Conservation (phyloP, 495 filamentous ascomycete species). For the Podospora appendiculata region DNA sequence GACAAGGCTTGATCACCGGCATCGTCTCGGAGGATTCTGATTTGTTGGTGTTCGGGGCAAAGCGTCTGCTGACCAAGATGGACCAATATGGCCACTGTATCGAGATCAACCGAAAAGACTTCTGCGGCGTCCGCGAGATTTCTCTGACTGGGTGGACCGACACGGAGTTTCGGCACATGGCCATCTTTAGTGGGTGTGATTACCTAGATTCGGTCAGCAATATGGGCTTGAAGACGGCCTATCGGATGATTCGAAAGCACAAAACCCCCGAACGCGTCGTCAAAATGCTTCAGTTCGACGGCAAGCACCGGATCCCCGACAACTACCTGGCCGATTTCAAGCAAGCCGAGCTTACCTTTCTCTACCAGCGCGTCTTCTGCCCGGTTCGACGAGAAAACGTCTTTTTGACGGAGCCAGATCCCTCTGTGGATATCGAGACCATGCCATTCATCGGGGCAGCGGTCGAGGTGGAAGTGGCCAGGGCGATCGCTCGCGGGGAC, state of each 20-base stretch:
- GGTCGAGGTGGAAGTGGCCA: conserved; percentile 60
- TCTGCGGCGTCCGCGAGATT: conserved; percentile 79
- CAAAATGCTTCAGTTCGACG: conserved; percentile 76
- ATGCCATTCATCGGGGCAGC: conserved; percentile 74
- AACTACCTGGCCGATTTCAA: conserved; percentile 72
- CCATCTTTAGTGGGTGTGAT: conserved; percentile 96
- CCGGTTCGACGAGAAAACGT: conserved; percentile 62
- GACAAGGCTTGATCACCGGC: conserved; percentile 69
- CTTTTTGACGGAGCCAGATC: conserved; percentile 56
- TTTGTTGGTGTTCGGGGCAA: conserved; percentile 88
- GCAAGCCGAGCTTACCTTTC: conserved; percentile 85
- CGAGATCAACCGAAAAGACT: conserved; percentile 81
- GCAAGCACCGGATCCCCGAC: conserved; percentile 67
- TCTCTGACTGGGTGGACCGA: conserved; percentile 89
- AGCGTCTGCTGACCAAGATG: conserved; percentile 84
- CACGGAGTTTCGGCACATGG: conserved; percentile 86
- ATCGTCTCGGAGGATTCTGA: conserved; percentile 97
- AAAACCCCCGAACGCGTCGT: conserved; percentile 79
- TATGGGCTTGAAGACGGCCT: conserved; percentile 89
- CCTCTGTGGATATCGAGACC: conserved; percentile 51
- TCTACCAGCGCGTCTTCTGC: conserved; percentile 91
- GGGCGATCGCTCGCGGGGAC: conserved; percentile 73
- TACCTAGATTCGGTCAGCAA: conserved; percentile 77
- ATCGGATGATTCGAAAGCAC: conserved; percentile 82
- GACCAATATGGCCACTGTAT: conserved; percentile 89